Conservation (phyloP, 208 protist species). For the Paratrypanosoma confusum region DNA sequence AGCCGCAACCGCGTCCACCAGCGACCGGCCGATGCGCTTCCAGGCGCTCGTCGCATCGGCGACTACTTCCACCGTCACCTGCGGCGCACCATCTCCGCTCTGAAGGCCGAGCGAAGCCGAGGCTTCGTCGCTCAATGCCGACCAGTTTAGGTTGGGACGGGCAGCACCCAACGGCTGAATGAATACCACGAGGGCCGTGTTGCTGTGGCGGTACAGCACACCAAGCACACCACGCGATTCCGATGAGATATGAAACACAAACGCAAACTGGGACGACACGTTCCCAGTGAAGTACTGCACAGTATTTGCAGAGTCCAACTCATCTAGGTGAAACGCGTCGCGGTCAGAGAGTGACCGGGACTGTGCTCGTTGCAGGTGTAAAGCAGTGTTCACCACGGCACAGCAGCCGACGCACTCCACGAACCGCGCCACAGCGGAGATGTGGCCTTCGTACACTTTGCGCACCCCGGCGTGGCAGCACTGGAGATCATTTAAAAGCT, state of each 20-base stretch:
- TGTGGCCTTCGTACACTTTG: conserved; percentile 64
- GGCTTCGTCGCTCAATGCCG: conserved; percentile 42
- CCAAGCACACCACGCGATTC: conserved; percentile 63
- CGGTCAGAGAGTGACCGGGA: conserved; percentile 28
- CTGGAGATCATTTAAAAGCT: conserved; percentile 45
- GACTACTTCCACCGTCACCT: conserved; percentile 27
- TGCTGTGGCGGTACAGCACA: conserved; percentile 43
- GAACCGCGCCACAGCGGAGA: conserved; percentile 36
- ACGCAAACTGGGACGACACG: conserved; percentile 34
- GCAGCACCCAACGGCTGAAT: conserved; percentile 66
- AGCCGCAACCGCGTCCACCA: conserved; percentile 36
- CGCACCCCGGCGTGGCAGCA: conserved; percentile 49
- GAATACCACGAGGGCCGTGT: conserved; percentile 46
- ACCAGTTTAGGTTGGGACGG: conserved; percentile 54
- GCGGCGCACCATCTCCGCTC: conserved; percentile 8
- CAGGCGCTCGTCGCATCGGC: conserved; percentile 50
- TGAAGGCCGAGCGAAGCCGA: conserved; percentile 24
- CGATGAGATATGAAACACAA: conserved; percentile 59
- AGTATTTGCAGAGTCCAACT: conserved; percentile 33
- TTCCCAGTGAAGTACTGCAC: conserved; percentile 44
- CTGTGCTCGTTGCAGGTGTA: conserved; percentile 39
- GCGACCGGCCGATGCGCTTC: conserved; percentile 34
- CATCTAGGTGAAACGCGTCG: conserved; percentile 55
- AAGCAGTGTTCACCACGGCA: conserved; percentile 26
- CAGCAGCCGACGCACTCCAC: conserved; percentile 64